Evolutionary conservation across 129 eudicot species (phyloP).

Genomic region (Escallonia rubra): DNA sequence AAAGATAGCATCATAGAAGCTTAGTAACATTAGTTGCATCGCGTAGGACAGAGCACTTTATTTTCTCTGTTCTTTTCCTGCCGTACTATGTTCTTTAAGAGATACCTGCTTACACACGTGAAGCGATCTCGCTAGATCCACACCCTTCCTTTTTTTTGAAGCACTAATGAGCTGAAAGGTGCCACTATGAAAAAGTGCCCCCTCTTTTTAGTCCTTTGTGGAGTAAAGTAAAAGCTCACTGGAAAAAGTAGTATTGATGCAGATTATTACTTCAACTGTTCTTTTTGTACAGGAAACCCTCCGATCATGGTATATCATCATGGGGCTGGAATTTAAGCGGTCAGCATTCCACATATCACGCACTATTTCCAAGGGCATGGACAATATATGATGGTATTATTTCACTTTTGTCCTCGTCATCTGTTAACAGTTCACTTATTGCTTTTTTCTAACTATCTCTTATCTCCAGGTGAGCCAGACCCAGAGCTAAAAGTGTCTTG

Average conservation of each 20-base stretch:
- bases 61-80: no score
- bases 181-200: no score
- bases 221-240: no score
- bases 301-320: constrained; percentile 90
- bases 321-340: constrained; percentile 98
- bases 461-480: constrained; percentile 81
- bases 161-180: no score
- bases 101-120: no score
- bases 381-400: constrained; percentile 85
- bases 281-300: constrained; percentile 47
- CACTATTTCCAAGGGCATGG: constrained; percentile 95
- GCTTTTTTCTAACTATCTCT: not conserved
- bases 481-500: constrained; percentile 92
- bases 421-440: not conserved
- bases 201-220: no score
- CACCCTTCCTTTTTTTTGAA: no score
- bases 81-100: no score
- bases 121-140: no score
- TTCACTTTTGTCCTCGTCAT: constrained; percentile 1
- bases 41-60: no score
- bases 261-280: not conserved
- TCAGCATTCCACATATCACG: constrained; percentile 96
- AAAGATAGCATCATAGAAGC: no score
- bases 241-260: not conserved
- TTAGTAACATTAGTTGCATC: no score